Percentiles rank a stretch among this genome's conserved stretches.
phyloP scores from a whole-genome alignment of 1,284 basidiomycete genomes.

The Heterobasidion occidentale region DNA sequence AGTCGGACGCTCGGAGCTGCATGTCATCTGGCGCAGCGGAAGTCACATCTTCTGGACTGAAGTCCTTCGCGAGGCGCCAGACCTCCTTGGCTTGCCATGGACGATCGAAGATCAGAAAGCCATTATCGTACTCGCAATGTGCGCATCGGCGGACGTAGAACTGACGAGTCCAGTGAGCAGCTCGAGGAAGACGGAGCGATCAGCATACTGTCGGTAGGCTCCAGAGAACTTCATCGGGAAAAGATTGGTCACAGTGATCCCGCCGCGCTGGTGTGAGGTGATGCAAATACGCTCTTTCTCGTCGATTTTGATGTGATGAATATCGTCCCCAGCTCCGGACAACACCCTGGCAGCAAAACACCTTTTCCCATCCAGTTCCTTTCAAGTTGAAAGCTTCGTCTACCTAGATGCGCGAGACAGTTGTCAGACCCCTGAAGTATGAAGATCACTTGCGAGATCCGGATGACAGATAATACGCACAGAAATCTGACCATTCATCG shows the following conservation, averaged over 20 bases:
- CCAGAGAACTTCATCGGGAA: constrained; percentile 45
- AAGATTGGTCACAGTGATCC: constrained; percentile 48
- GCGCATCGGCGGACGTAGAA: constrained; percentile 46
- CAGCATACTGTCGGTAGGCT: constrained; percentile 23
- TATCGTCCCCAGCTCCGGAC: constrained; percentile 24
- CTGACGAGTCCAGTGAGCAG: constrained; percentile 27
- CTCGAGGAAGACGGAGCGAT: neutral
- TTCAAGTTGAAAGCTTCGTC: constrained; percentile 34
- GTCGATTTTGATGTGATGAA: constrained; percentile 72
- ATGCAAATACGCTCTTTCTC: constrained; percentile 49
- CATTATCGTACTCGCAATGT: constrained; percentile 68
- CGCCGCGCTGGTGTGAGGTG: constrained; percentile 44
- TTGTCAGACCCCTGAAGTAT: neutral
- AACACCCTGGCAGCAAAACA: constrained; percentile 26
- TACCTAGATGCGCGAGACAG: constrained; percentile 27
- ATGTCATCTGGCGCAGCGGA: constrained; percentile 11
- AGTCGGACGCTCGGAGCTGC: neutral
- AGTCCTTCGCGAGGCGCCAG: constrained; percentile 43
- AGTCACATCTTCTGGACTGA: constrained; percentile 7
- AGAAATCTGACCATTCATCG: constrained; percentile 47
- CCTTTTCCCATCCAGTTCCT: constrained; percentile 49
- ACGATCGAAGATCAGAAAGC: constrained; percentile 65
- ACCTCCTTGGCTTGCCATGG: constrained; percentile 51
- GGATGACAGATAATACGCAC: constrained; percentile 26
- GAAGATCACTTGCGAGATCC: neutral